phyloP scores from a whole-genome alignment of 345 rosid genomes.

The Microcos paniculata region DNA sequence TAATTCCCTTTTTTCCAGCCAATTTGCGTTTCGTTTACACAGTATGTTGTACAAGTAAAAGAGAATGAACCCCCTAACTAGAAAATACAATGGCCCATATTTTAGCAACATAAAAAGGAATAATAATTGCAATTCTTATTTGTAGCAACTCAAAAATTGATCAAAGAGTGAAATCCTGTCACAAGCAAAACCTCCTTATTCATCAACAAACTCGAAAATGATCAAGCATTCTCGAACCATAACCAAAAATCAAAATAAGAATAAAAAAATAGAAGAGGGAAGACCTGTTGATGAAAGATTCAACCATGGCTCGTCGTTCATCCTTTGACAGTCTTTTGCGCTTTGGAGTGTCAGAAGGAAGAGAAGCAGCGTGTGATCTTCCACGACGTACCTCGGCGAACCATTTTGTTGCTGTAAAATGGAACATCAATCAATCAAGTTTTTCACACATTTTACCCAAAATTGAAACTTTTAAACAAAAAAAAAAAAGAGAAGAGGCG shows the following conservation, averaged over 20 bases:
- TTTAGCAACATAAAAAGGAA: background rate
- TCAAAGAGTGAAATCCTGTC: background rate
- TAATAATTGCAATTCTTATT: background rate
- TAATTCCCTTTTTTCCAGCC: too few relatives aligned
- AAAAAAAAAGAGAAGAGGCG: background rate
- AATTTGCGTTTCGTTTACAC: background rate
- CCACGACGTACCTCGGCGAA: constrained; percentile 27
- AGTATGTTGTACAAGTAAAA: background rate
- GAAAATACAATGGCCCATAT: background rate
- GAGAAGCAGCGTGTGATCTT: constrained; percentile 38
- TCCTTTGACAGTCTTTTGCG: constrained; percentile 35
- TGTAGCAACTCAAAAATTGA: background rate
- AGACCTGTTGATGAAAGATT: constrained; percentile 42
- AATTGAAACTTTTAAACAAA: too few relatives aligned
- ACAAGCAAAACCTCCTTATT: background rate
- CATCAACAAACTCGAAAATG: too few relatives aligned
- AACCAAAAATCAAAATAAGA: background rate
- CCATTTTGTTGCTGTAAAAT: background rate
- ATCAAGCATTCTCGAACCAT: too few relatives aligned
- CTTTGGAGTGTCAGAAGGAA: constrained; percentile 31
- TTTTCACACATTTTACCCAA: background rate
- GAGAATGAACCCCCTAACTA: background rate
- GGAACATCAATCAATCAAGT: background rate
- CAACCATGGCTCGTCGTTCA: constrained; percentile 44
- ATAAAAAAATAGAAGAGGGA: too few relatives aligned